A percentile compares a stretch with the other conserved stretches of the same genome.
phyloP scores from a whole-genome alignment of 1,284 basidiomycete genomes.

The Cutaneotrichosporon cyanovorans region DNA sequence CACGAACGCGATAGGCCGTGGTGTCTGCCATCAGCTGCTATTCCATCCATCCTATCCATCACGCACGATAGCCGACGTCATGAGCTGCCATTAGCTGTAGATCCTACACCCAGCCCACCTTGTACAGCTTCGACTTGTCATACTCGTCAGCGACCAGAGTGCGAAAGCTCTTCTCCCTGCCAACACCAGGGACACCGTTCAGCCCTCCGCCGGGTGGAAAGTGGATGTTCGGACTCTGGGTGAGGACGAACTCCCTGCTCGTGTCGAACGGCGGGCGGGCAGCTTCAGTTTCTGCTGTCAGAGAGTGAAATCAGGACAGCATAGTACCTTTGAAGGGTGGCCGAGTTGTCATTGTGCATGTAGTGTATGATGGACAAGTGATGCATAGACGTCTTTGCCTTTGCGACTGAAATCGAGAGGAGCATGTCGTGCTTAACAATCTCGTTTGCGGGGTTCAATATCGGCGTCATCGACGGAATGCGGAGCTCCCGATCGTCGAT shows the following conservation, averaged over 20 bases:
- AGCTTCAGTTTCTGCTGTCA: constrained; percentile 4
- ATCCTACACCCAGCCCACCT: constrained; percentile 36
- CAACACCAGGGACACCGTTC: constrained; percentile 13
- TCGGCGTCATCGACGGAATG: too few species aligned
- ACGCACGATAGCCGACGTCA: too few species aligned
- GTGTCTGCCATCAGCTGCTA: constrained; percentile 27
- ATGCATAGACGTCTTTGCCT: too few species aligned
- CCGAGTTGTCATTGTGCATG: background rate
- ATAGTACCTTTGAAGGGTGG: background rate
- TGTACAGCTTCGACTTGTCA: constrained; percentile 38
- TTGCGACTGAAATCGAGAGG: too few species aligned
- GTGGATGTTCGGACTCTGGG: constrained; percentile 50
- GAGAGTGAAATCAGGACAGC: background rate
- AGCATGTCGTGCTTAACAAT: too few species aligned
- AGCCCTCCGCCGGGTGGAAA: constrained; percentile 56
- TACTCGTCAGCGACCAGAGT: constrained; percentile 53
- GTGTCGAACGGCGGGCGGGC: constrained; percentile 2
- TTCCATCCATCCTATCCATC: too few species aligned
- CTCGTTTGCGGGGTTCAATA: too few species aligned
- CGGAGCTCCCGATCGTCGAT: too few species aligned
- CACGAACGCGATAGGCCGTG: constrained; percentile 66
- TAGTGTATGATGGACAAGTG: background rate
- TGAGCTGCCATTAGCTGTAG: background rate
- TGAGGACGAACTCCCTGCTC: constrained; percentile 17
- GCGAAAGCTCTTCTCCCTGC: constrained; percentile 9